Evolutionary conservation across 2,329 filamentous ascomycete species (phyloP), one percentile per base, ranked within the genome.

Genomic region (Phialemoniopsis sp.): DNA sequence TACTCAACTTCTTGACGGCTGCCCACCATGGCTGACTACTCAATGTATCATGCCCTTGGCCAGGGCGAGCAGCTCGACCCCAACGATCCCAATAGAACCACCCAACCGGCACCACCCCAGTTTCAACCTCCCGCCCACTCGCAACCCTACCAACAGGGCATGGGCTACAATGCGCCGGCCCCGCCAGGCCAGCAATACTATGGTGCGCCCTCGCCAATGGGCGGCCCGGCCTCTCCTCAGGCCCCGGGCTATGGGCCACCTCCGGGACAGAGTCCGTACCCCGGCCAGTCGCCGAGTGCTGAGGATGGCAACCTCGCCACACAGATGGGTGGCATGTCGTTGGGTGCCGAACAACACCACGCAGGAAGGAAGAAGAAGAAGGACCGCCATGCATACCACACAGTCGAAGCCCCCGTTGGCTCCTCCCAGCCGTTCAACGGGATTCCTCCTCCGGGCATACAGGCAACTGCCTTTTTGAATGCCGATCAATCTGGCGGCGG

Each of bases 371-470:
- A 73, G 62, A 88, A 90, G 73, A 97, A 95, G 80, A 96, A 95
- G 75, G 86, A 96, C 60, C 80, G 89, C 43, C 91, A 97, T 65
- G 91, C 90, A 47, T 87, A 95, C 62, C 91, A 97, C 62, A 84
- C 80, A 30, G 79, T 97, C 38, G 88, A 91, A 48, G 80, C 86
- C 16, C 73, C 82, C 12, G 72, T 72, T 5, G 80, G 81, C 36
- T 80, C 80, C 28, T 80, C 82, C 6, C 80, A 85, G 54, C 68
- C 80, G 10, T 87, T 86, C 65, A 83, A 84, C 57, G 83, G 80
- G 45, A 78, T 83, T 55, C 79, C 81, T 2, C 72, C 76, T 17
- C 67, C 70, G 10, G 77, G 72, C 21, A 71, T 71, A 17, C 70
- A 76, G 14, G 66, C 72, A 9, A 70, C 76, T 8, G 64, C 72